Percentiles rank a stretch among this genome's conserved stretches.
Conservation (phyloP, 225 moss, liverwort and hornwort genomes). For the Physcomitrellopsis africana region DNA sequence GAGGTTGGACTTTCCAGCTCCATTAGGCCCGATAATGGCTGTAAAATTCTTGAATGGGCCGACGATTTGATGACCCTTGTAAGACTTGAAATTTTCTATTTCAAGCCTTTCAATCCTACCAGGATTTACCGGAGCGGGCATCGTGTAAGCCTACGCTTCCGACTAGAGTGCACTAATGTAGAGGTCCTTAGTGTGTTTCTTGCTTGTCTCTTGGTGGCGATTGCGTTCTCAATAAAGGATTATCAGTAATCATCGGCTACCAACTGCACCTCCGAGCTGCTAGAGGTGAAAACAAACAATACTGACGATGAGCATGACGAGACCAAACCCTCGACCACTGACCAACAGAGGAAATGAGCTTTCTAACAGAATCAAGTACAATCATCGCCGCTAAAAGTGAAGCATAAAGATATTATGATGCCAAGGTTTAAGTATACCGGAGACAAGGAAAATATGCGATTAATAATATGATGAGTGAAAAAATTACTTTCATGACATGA, state of each 20-base stretch:
- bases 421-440: not conserved
- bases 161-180: constrained; percentile 18
- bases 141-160: constrained; percentile 39
- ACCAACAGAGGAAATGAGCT: not conserved
- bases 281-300: not conserved
- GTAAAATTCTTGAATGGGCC: constrained; percentile 98
- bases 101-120: constrained; percentile 97
- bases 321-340: constrained; percentile 14
- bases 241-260: constrained; percentile 4
- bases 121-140: constrained; percentile 76
- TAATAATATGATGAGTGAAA: not conserved
- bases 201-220: constrained; percentile 10
- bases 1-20: constrained; percentile 95
- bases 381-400: not conserved
- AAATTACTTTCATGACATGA: not conserved
- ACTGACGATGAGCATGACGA: not conserved
- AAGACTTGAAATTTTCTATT: constrained; percentile 98
- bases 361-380: not conserved
- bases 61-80: constrained; percentile 97
- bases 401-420: not conserved
- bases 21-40: constrained; percentile 98
- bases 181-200: constrained; percentile 18
- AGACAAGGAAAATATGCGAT: not conserved
- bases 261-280: constrained; percentile 21
- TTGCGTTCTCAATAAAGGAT: constrained; percentile 19